Percentiles rank a stretch among this genome's conserved stretches.
Conservation (phyloP, 108 stramenopile species). For the Parietichytrium sp. region DNA sequence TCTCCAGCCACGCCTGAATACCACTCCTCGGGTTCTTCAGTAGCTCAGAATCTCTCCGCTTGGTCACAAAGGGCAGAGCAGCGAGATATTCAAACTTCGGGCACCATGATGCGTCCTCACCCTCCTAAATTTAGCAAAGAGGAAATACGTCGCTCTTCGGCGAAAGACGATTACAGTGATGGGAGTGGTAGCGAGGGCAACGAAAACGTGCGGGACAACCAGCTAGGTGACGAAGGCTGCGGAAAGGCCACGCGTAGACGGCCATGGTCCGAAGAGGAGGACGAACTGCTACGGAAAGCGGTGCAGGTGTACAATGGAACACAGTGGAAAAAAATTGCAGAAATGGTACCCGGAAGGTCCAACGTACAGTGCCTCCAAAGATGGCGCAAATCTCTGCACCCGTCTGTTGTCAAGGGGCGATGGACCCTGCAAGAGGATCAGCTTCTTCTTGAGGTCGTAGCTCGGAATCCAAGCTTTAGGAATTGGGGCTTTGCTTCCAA, state of each 20-base stretch:
- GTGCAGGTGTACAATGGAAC: not conserved
- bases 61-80: too few species aligned
- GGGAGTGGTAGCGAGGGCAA: too few species aligned
- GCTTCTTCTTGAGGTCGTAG: not conserved
- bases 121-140: too few species aligned
- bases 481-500: conserved; percentile 13
- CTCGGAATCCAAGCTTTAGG: conserved; percentile 7
- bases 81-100: too few species aligned
- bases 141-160: too few species aligned
- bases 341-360: conserved; percentile 15
- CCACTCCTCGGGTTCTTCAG: too few species aligned
- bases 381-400: conserved; percentile 64
- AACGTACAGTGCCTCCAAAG: conserved; percentile 65
- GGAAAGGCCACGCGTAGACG: not conserved
- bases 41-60: too few species aligned
- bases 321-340: not conserved
- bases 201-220: too few species aligned
- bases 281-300: not conserved
- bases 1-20: too few species aligned
- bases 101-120: too few species aligned
- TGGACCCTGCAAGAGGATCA: conserved; percentile 32
- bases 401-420: conserved; percentile 56
- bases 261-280: conserved; percentile 16
- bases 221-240: too few species aligned
- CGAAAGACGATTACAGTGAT: too few species aligned